These are phyloP conservation scores for Verticillium dahliae DNA, from an alignment of 2,329 filamentous ascomycete species.

Conservation along the genomic window DNA sequence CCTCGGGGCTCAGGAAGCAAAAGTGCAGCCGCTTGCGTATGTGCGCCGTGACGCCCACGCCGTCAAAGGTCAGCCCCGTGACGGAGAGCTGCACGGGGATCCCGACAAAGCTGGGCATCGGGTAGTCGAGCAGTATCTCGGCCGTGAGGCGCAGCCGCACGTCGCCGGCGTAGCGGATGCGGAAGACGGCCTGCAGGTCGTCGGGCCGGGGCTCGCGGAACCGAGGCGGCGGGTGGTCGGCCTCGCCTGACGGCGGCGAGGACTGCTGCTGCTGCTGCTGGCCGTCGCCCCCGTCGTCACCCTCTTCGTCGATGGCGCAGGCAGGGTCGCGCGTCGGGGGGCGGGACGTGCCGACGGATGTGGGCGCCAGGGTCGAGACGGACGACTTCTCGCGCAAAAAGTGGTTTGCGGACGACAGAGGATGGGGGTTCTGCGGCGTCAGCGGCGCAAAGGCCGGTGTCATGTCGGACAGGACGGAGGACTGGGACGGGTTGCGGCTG, in stretches of 20 bases:
- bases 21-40: conserved; percentile 87
- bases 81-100: conserved; percentile 93
- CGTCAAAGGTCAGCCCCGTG: conserved; percentile 90
- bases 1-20: conserved; percentile 89
- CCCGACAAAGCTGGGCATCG: conserved; percentile 96
- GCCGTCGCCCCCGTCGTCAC: conserved; percentile 19
- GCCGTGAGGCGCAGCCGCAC: conserved; percentile 84
- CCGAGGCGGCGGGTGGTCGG: conserved; percentile 28
- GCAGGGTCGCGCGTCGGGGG: conserved; percentile 49
- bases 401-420: background rate
- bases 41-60: conserved; percentile 84
- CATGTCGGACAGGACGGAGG: conserved; percentile 30
- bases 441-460: conserved; percentile 18
- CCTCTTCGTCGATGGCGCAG: conserved; percentile 31
- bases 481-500: conserved; percentile 37
- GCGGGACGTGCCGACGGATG: conserved; percentile 44
- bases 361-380: conserved; percentile 55
- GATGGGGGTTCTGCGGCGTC: conserved; percentile 26
- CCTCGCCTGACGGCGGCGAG: background rate
- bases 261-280: background rate
- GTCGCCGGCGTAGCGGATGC: conserved; percentile 83
- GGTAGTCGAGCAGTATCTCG: conserved; percentile 93
- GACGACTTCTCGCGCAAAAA: conserved; percentile 51
- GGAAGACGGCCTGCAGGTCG: conserved; percentile 88
- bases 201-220: conserved; percentile 71